A percentile compares a stretch with the other conserved stretches of the same genome.
Conservation (phyloP, 495 filamentous ascomycete species). For the Echria macrotheca region DNA sequence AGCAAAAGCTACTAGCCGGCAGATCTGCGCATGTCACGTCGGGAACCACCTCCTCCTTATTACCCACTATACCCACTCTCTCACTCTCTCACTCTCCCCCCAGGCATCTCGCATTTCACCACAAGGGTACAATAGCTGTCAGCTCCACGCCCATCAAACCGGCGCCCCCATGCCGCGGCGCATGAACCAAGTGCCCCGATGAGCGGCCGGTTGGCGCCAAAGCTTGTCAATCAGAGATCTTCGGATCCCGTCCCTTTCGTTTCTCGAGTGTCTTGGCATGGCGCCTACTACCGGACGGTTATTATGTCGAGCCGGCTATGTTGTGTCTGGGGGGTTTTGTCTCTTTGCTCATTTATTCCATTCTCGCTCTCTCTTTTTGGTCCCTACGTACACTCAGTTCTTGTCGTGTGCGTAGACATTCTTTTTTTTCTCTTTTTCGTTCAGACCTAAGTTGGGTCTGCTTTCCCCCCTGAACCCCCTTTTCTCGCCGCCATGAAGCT, state of each 20-base stretch:
- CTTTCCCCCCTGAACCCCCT: too few species aligned
- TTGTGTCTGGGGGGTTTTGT: neutral
- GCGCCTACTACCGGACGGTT: neutral
- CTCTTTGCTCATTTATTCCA: conserved; percentile 13
- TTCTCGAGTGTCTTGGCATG: neutral
- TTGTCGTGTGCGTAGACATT: neutral
- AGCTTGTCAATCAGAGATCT: conserved; percentile 12
- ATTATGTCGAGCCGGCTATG: neutral
- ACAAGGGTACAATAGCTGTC: too few species aligned
- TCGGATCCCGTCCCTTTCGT: neutral
- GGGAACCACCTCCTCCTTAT: conserved; percentile 1
- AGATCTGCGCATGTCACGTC: neutral
- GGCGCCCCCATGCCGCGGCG: neutral
- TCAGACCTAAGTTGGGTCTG: neutral
- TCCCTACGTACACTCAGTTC: neutral
- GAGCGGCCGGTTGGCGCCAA: conserved; percentile 9
- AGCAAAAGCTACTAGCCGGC: neutral
- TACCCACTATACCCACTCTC: conserved; percentile 8
- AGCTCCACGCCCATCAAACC: conserved; percentile 3
- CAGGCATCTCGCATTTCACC: conserved; percentile 2
- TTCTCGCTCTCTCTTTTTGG: conserved; percentile 6
- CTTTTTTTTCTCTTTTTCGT: conserved; percentile 7
- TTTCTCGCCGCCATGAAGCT: conserved; percentile 27
- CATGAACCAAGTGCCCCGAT: conserved; percentile 4
- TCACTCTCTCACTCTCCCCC: too few species aligned